A percentile compares a stretch with the other conserved stretches of the same genome.
Conservation (phyloP, 306 rosid species). For the Mucuna pruriens region DNA sequence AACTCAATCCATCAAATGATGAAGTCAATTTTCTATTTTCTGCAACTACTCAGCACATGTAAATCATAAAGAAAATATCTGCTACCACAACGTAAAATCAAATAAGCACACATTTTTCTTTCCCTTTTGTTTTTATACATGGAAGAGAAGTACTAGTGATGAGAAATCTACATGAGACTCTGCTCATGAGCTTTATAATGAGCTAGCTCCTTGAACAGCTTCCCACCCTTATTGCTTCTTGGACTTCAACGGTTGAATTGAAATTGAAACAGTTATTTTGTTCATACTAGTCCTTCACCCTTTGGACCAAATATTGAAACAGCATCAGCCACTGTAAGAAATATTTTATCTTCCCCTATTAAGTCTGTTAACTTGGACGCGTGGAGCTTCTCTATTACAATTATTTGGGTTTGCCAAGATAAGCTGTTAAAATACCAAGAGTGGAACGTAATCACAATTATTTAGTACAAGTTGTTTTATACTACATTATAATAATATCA, state of each 20-base stretch:
- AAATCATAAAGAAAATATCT: not conserved
- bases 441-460: not conserved
- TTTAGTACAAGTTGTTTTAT: not conserved
- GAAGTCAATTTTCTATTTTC: not conserved
- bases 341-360: constrained; percentile 71
- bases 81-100: not conserved
- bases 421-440: constrained; percentile 48
- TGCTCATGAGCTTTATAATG: not conserved
- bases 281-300: constrained; percentile 24
- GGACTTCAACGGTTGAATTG: not conserved
- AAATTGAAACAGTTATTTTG: not conserved
- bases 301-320: constrained; percentile 52
- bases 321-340: constrained; percentile 73
- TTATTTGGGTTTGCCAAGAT: constrained; percentile 80
- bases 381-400: constrained; percentile 75
- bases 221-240: not conserved
- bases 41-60: not conserved
- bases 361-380: constrained; percentile 55
- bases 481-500: not conserved
- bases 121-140: not conserved
- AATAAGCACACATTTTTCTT: not conserved
- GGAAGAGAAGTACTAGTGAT: not conserved
- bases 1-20: not conserved
- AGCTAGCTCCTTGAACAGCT: not conserved
- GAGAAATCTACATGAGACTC: not conserved